These are phyloP conservation scores for Trichoderma sp. DNA, from an alignment of 2,329 filamentous ascomycete genomes.

Conservation along the genomic window DNA sequence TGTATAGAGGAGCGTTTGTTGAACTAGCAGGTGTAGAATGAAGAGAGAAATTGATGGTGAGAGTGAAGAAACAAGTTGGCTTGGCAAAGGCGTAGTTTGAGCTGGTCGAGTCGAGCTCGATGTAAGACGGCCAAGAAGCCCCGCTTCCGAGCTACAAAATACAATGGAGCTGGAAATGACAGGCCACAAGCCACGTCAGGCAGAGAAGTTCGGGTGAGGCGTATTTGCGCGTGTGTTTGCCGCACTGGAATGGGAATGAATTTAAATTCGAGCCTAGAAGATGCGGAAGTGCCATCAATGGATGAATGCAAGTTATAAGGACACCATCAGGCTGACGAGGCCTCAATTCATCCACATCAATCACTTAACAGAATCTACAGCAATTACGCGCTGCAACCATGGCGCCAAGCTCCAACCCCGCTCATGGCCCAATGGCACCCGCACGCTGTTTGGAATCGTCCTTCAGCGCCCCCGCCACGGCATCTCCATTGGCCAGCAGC, in stretches of 20 bases:
- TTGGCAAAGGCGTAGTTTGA: background rate
- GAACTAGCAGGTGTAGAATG: background rate
- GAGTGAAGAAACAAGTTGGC: background rate
- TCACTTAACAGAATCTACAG: background rate
- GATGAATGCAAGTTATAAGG: background rate
- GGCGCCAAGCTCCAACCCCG: constrained; percentile 5
- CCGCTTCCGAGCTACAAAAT: background rate
- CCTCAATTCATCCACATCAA: too few relatives aligned
- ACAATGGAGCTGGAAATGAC: background rate
- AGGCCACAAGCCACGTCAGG: background rate
- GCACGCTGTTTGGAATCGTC: constrained; percentile 6
- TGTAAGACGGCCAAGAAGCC: constrained; percentile 5
- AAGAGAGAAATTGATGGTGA: background rate
- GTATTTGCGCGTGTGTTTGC: background rate
- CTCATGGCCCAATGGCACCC: background rate
- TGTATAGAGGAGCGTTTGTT: background rate
- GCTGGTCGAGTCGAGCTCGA: constrained; percentile 6
- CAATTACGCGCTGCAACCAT: background rate
- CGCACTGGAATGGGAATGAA: background rate
- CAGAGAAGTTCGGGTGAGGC: background rate
- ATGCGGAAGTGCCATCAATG: too few relatives aligned
- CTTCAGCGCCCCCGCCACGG: background rate
- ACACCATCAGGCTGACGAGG: background rate
- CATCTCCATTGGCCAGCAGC: constrained; percentile 1
- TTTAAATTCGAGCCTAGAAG: background rate